Conservation (phyloP, 805 yeast species). For the Metschnikowia dekortorum region DNA sequence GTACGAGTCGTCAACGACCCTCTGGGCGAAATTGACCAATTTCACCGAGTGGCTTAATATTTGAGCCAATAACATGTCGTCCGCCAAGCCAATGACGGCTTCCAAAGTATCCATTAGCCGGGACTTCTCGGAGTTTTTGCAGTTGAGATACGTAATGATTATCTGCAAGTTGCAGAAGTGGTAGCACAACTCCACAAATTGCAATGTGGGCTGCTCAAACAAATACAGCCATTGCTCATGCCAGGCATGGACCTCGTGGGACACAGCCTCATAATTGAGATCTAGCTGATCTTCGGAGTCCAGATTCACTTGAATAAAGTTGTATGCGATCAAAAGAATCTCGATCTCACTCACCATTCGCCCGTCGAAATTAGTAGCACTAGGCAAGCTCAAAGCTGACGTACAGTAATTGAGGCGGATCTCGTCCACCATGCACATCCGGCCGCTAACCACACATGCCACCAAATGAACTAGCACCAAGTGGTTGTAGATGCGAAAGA, state of each 20-base stretch:
- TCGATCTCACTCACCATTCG: slow-evolving; percentile 75
- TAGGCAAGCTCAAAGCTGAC: slow-evolving; percentile 50
- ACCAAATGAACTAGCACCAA: slow-evolving; percentile 62
- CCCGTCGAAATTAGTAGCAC: slow-evolving; percentile 77
- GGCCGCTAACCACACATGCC: slow-evolving; percentile 61
- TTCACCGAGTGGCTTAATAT: slow-evolving; percentile 40
- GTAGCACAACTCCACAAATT: slow-evolving; percentile 69
- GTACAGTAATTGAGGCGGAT: slow-evolving; percentile 55
- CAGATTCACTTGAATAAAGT: slow-evolving; percentile 44
- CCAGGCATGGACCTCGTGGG: slow-evolving; percentile 56
- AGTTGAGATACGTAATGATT: slow-evolving; percentile 30
- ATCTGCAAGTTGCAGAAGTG: slow-evolving; percentile 57
- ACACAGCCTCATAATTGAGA: slow-evolving; percentile 30
- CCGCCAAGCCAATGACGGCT: slow-evolving; percentile 22
- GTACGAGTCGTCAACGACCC: slow-evolving; percentile 47
- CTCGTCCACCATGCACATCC: slow-evolving; percentile 60
- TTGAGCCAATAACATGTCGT: slow-evolving; percentile 25
- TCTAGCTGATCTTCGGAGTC: slow-evolving; percentile 18
- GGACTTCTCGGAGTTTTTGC: not conserved
- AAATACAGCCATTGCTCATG: slow-evolving; percentile 64
- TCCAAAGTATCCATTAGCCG: slow-evolving; percentile 17
- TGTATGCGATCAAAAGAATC: slow-evolving; percentile 54
- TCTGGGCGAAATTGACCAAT: slow-evolving; percentile 38
- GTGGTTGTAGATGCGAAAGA: slow-evolving; percentile 68
- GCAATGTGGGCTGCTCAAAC: slow-evolving; percentile 65